phyloP scores from a whole-genome alignment of 1,284 basidiomycete genomes.

The Earliella scabrosa region DNA sequence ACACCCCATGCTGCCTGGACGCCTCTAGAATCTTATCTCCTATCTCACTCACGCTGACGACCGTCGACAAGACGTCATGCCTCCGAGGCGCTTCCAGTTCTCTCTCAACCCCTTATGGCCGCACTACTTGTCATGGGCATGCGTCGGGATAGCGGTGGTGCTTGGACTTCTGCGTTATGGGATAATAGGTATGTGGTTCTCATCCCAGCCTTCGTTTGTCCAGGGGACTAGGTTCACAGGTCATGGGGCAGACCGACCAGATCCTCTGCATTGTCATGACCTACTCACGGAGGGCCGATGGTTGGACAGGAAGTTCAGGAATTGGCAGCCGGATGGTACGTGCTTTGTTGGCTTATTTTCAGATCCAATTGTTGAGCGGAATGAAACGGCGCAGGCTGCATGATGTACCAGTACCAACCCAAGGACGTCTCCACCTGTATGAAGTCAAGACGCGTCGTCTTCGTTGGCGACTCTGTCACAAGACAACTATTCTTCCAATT shows the following conservation, averaged over 20 bases:
- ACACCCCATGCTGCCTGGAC: not conserved
- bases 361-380: not conserved
- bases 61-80: slow-evolving; percentile 26
- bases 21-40: not conserved
- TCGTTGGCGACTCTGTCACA: slow-evolving; percentile 87
- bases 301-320: slow-evolving; percentile 67
- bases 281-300: slow-evolving; percentile 78
- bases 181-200: slow-evolving; percentile 49
- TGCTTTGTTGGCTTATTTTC: not conserved
- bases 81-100: slow-evolving; percentile 34
- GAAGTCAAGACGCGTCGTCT: slow-evolving; percentile 59
- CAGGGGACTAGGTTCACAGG: not conserved
- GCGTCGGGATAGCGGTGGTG: slow-evolving; percentile 41
- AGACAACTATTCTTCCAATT: slow-evolving; percentile 81
- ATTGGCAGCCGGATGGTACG: slow-evolving; percentile 88
- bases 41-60: too few relatives aligned
- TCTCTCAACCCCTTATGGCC: slow-evolving; percentile 58
- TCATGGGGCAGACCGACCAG: slow-evolving; percentile 60
- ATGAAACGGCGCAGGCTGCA: slow-evolving; percentile 60
- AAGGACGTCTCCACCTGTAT: slow-evolving; percentile 60
- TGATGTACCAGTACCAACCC: slow-evolving; percentile 67
- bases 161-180: slow-evolving; percentile 50
- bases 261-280: slow-evolving; percentile 74
- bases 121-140: slow-evolving; percentile 50
- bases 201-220: not conserved